These are phyloP conservation scores for Rutstroemia sp. DNA, from an alignment of 2,329 filamentous ascomycete species.

Conservation along the genomic window DNA sequence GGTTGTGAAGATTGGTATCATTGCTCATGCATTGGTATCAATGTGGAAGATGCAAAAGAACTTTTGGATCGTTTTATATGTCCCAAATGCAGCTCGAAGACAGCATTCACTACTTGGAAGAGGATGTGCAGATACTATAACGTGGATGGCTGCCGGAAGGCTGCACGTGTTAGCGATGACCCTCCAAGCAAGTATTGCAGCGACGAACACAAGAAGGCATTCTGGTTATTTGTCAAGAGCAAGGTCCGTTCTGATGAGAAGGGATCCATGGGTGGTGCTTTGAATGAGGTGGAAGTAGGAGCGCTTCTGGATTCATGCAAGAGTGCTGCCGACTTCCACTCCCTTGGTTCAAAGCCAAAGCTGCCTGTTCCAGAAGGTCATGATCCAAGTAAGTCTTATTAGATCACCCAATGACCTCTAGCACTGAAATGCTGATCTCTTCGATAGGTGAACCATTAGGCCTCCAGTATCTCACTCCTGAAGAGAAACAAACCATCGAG, in stretches of 20 bases:
- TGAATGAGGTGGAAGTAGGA: conserved; percentile 21
- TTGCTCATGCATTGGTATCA: conserved; percentile 26
- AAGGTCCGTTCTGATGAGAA: conserved; percentile 17
- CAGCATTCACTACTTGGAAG: conserved; percentile 26
- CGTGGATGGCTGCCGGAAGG: conserved; percentile 22
- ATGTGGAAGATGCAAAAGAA: conserved; percentile 24
- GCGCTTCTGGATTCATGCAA: conserved; percentile 16
- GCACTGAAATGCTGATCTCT: not conserved
- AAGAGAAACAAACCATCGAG: conserved; percentile 20
- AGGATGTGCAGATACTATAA: conserved; percentile 27
- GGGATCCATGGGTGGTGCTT: conserved; percentile 25
- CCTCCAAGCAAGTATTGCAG: conserved; percentile 29
- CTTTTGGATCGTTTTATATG: conserved; percentile 29
- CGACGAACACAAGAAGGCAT: conserved; percentile 22
- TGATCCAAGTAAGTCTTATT: conserved; percentile 21
- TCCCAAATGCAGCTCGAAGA: conserved; percentile 22
- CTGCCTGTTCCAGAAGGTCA: conserved; percentile 20
- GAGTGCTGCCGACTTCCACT: conserved; percentile 17
- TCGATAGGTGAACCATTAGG: conserved; percentile 20
- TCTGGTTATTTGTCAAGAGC: conserved; percentile 16
- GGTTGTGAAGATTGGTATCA: conserved; percentile 30
- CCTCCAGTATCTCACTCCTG: conserved; percentile 22
- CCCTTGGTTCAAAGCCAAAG: conserved; percentile 25
- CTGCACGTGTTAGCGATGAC: conserved; percentile 23
- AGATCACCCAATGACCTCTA: not conserved